Conservation (phyloP, 2,329 filamentous ascomycete species). For the Aspergillus ibericus region DNA sequence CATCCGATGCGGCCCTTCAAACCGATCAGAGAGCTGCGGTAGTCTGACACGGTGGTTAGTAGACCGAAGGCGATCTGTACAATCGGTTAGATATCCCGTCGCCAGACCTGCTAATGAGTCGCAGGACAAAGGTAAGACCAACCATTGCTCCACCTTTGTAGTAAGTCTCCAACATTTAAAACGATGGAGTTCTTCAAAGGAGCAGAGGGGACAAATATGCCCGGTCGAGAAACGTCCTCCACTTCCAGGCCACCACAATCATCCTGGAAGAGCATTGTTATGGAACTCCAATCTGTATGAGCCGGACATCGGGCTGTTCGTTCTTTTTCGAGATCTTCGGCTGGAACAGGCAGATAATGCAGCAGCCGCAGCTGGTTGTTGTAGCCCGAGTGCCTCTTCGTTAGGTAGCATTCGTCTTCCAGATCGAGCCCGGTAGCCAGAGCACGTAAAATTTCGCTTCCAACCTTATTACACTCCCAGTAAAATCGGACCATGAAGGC, state of each 20-base stretch:
- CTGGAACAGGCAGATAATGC: constrained; percentile 57
- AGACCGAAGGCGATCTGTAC: constrained; percentile 51
- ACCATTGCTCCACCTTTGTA: constrained; percentile 55
- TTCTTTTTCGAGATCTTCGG: constrained; percentile 45
- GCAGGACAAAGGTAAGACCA: neutral
- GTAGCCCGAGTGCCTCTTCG: constrained; percentile 53
- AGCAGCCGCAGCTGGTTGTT: constrained; percentile 62
- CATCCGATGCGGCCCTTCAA: constrained; percentile 43
- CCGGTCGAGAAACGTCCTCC: constrained; percentile 42
- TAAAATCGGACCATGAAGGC: constrained; percentile 53
- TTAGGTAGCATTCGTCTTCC: constrained; percentile 47
- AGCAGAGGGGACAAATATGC: constrained; percentile 43
- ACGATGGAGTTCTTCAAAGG: constrained; percentile 46
- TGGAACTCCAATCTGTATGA: constrained; percentile 56
- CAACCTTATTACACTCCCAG: constrained; percentile 47
- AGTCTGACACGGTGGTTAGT: constrained; percentile 55
- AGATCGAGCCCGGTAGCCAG: constrained; percentile 52
- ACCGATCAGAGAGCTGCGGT: constrained; percentile 44
- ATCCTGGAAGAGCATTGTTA: constrained; percentile 59
- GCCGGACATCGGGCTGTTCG: constrained; percentile 51
- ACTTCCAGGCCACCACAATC: constrained; percentile 54
- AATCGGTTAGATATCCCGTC: constrained; percentile 7
- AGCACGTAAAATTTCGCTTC: constrained; percentile 47
- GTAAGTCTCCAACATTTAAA: constrained; percentile 53
- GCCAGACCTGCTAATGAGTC: neutral